These are phyloP conservation scores for Botrytis squamosa DNA, from an alignment of 2,329 filamentous ascomycete species.

Conservation along the genomic window DNA sequence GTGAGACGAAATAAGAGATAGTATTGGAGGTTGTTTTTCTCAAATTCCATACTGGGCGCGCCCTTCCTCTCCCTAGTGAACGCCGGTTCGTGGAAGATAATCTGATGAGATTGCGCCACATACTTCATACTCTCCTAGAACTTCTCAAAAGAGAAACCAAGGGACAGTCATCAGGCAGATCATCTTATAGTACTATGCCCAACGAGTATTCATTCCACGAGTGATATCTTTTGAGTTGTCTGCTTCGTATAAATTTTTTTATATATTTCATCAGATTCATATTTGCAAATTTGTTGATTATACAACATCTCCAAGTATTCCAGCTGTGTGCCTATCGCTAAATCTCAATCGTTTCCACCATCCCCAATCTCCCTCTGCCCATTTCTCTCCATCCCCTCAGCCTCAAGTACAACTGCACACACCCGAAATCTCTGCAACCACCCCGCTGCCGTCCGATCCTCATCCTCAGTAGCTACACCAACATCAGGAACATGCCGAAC, in stretches of 20 bases:
- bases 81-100: background rate
- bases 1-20: slow-evolving; percentile 11
- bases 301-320: background rate
- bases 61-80: background rate
- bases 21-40: background rate
- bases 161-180: background rate
- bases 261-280: background rate
- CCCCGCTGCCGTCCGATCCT: slow-evolving; percentile 18
- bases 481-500: slow-evolving; percentile 19
- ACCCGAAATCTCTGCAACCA: slow-evolving; percentile 9
- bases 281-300: background rate
- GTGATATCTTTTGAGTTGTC: background rate
- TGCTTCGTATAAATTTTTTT: background rate
- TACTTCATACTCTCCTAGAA: background rate
- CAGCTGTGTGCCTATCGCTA: background rate
- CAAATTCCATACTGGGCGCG: slow-evolving; percentile 1
- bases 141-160: background rate
- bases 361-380: background rate
- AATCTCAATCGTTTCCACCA: too few species aligned
- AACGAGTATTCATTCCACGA: background rate
- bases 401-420: slow-evolving; percentile 14
- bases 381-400: background rate
- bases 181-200: background rate
- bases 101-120: slow-evolving; percentile 14
- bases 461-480: slow-evolving; percentile 3